Evolutionary conservation across 2,329 filamentous ascomycete genomes (phyloP), one percentile per base, ranked within the genome.

Genomic region (Fusarium nelsonii): DNA sequence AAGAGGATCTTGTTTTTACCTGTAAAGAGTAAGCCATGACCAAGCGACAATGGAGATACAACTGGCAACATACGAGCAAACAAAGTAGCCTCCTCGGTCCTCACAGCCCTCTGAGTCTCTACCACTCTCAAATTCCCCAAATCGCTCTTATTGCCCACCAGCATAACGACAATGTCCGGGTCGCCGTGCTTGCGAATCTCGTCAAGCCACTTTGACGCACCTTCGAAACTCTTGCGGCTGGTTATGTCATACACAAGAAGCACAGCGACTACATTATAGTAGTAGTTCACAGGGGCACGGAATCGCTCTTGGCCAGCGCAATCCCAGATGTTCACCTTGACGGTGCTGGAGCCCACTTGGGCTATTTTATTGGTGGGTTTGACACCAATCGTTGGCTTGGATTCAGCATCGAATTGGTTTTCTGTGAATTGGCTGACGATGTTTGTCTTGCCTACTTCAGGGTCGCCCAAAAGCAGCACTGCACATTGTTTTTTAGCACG

Each of bases 301-400:
- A 30, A 57, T n/a, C 33, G 33, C 2, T 63, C 60, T 1, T 23
- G 32, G 6, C 60, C 58, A 2, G 60, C 58, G 2, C 20, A 43
- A 15, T 63, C 60, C 60, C 60, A 63, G 6, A 63, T 23, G 8
- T 32, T 46, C 5, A 40, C 20, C 3, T 63, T 63, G 14, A 63
- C 16, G 1, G 60, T 28, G 20, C 33, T 44, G 2, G 43, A 56
- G 20, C 45, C 40, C 36, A 44, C 45, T 10, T 57, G 41, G 1
- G 36, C n/a, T 11, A 57, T 36, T n/a, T 63, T 63, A 3, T n/a
- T 56, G 10, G 32, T 34, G 1, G 50, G 60, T 6, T 63, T 63
- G 5, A 63, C 43, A 7, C 58, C 60, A 0, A 63, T 26, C 0
- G 60, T 63, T 16, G 58, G 11, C 4, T 8, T 23, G 3, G 32